These are phyloP conservation scores for Populus euphratica DNA, from an alignment of 345 rosid species.

Conservation along the genomic window DNA sequence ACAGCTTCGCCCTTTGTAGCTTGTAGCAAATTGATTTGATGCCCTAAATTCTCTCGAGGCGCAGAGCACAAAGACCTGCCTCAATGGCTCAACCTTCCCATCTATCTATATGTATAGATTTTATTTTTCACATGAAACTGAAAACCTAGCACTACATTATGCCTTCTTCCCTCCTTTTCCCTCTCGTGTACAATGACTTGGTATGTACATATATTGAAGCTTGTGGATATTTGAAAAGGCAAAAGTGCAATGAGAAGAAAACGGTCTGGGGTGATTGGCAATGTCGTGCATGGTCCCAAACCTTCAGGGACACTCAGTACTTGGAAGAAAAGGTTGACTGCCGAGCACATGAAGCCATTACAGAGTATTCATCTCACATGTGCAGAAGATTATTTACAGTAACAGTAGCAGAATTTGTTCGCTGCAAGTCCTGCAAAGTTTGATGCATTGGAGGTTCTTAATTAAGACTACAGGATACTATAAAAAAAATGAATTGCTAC, in stretches of 20 bases:
- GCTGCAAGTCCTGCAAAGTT: slow-evolving; percentile 85
- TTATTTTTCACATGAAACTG: slow-evolving; percentile 30
- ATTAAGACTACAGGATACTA: background rate
- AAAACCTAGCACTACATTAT: slow-evolving; percentile 21
- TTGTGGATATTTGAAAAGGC: slow-evolving; percentile 15
- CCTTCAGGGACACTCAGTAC: slow-evolving; percentile 22
- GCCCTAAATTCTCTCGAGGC: background rate
- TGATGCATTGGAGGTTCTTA: background rate
- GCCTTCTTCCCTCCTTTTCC: slow-evolving; percentile 30
- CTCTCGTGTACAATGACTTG: slow-evolving; percentile 10
- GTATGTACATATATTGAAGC: slow-evolving; percentile 40
- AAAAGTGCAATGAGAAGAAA: slow-evolving; percentile 12
- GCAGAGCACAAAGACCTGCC: background rate
- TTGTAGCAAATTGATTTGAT: background rate
- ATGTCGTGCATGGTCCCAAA: slow-evolving; percentile 18
- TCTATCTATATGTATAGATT: slow-evolving; percentile 13
- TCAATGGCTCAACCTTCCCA: slow-evolving; percentile 9
- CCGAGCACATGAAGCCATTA: background rate
- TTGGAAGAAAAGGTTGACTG: slow-evolving; percentile 4
- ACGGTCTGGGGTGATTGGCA: slow-evolving; percentile 15
- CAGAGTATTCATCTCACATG: slow-evolving; percentile 43
- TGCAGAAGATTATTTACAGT: slow-evolving; percentile 99
- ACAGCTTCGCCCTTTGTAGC: background rate
- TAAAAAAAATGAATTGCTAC: background rate
- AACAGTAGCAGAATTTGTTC: slow-evolving; percentile 80